These are phyloP conservation scores for Saprolegnia parasitica DNA, from an alignment of 352 stramenopile genomes.

Conservation along the genomic window DNA sequence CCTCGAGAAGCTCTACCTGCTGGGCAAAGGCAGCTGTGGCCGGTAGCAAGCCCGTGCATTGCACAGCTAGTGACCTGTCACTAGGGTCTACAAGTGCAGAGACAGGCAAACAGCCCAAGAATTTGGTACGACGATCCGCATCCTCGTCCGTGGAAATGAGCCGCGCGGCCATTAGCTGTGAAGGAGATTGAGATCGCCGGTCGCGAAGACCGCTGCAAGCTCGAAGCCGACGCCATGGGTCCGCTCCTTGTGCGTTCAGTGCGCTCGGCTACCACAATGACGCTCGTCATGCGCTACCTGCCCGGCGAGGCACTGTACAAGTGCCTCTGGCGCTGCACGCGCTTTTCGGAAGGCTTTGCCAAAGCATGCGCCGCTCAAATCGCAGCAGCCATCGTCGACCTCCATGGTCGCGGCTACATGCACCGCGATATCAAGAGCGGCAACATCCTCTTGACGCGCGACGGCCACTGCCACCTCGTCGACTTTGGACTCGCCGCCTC, in stretches of 20 bases:
- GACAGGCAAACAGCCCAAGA: slow-evolving; percentile 10
- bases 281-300: slow-evolving; percentile 56
- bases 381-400: slow-evolving; percentile 48
- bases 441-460: slow-evolving; percentile 50
- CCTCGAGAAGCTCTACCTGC: slow-evolving; percentile 26
- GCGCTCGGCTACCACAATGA: slow-evolving; percentile 11
- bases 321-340: slow-evolving; percentile 57
- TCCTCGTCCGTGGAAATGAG: slow-evolving; percentile 18
- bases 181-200: slow-evolving; percentile 34
- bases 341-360: slow-evolving; percentile 50
- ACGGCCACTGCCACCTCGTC: slow-evolving; percentile 53
- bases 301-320: slow-evolving; percentile 60
- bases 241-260: slow-evolving; percentile 47
- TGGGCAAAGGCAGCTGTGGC: slow-evolving; percentile 59
- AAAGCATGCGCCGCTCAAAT: slow-evolving; percentile 65
- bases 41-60: slow-evolving; percentile 36
- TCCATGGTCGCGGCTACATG: slow-evolving; percentile 54
- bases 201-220: slow-evolving; percentile 42
- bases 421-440: slow-evolving; percentile 80
- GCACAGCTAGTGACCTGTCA: neutral
- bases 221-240: slow-evolving; percentile 50
- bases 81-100: slow-evolving; percentile 10
- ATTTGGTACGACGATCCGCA: neutral
- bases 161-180: slow-evolving; percentile 50
- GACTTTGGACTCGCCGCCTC: slow-evolving; percentile 68